Conservation (phyloP, 1,284 basidiomycete genomes). For the Baeospora myosura region DNA sequence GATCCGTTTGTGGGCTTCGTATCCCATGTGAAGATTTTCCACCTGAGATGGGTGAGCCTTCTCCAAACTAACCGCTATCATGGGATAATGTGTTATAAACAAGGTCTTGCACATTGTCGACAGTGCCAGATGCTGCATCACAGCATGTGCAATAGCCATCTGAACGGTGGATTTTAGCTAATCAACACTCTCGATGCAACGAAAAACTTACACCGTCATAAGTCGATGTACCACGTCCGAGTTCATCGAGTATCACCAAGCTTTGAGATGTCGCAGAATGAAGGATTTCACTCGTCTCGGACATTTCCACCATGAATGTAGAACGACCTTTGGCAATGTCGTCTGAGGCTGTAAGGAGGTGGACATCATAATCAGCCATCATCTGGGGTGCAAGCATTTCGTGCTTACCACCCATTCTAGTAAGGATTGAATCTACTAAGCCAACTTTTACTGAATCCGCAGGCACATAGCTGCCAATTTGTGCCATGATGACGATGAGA, state of each 20-base stretch:
- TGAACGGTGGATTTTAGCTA: conserved; percentile 22
- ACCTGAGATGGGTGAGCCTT: conserved; percentile 49
- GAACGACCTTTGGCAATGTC: conserved; percentile 79
- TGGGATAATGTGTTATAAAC: conserved; percentile 93
- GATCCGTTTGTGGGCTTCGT: conserved; percentile 54
- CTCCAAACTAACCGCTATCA: conserved; percentile 55
- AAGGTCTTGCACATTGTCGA: conserved; percentile 68
- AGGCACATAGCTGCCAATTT: conserved; percentile 71
- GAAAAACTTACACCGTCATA: conserved; percentile 65
- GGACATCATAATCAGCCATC: too few relatives aligned
- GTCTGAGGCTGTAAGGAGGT: conserved; percentile 60
- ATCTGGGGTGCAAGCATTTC: conserved; percentile 5
- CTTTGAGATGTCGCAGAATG: conserved; percentile 63
- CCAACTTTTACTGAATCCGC: conserved; percentile 67
- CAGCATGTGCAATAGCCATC: conserved; percentile 81
- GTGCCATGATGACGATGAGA: conserved; percentile 64
- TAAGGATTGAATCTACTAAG: conserved; percentile 79
- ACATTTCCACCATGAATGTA: conserved; percentile 95
- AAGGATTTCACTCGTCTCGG: conserved; percentile 85
- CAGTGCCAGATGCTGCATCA: conserved; percentile 67
- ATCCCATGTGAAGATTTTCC: conserved; percentile 83
- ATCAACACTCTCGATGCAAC: background rate
- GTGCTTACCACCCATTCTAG: conserved; percentile 72
- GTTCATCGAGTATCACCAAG: conserved; percentile 82
- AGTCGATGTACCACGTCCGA: conserved; percentile 80